Conservation (phyloP, 2,329 filamentous ascomycete species). For the Epichloe typhina region DNA sequence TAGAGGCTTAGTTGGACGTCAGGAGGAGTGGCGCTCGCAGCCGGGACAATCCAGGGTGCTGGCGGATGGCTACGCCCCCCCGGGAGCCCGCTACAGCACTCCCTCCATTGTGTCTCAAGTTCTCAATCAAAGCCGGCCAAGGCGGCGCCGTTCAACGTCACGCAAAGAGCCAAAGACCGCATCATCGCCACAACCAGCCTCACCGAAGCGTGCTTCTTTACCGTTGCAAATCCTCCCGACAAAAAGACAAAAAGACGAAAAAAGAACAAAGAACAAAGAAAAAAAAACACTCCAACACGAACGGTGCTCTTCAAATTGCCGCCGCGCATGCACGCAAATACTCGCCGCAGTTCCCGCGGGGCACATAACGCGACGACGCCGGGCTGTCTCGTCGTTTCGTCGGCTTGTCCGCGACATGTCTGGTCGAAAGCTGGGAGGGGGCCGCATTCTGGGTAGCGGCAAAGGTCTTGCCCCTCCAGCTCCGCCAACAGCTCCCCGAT, state of each 20-base stretch:
- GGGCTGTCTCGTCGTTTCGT: conserved; percentile 18
- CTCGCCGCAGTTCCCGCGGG: conserved; percentile 16
- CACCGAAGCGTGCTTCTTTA: background rate
- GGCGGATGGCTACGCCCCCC: background rate
- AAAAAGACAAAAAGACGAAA: background rate
- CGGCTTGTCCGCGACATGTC: conserved; percentile 46
- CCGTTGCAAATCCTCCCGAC: background rate
- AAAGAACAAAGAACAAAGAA: background rate
- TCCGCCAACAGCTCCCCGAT: conserved; percentile 28
- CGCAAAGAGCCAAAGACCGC: background rate
- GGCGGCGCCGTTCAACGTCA: background rate
- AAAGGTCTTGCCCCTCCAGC: conserved; percentile 61
- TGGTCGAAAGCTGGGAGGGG: conserved; percentile 77
- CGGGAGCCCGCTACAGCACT: background rate
- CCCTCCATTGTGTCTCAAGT: background rate
- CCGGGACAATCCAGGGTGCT: background rate
- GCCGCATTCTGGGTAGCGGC: conserved; percentile 78
- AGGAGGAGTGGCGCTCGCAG: too few relatives aligned
- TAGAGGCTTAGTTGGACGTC: too few relatives aligned
- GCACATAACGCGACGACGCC: conserved; percentile 19
- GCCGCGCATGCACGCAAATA: conserved; percentile 5
- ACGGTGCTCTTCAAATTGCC: background rate
- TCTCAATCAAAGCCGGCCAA: too few relatives aligned
- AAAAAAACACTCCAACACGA: background rate
- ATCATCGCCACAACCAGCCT: conserved; percentile 2